Evolutionary conservation across 73 alveolate species (phyloP).

Genomic region (Paramecium biaurelia): DNA sequence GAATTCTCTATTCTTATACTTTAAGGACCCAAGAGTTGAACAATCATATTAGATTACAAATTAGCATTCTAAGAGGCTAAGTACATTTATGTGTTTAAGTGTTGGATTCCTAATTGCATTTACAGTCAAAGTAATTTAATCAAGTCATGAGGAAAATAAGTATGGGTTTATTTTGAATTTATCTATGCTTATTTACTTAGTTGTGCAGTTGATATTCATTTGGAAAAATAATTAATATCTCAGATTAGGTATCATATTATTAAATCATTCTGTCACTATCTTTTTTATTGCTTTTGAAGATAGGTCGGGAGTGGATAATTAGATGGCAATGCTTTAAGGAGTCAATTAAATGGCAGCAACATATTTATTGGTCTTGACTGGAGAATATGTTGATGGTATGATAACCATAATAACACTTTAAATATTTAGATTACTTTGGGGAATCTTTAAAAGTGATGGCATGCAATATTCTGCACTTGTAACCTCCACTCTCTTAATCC

Average conservation of each 20-base stretch:
- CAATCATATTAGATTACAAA: not conserved
- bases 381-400: slow-evolving; percentile 23
- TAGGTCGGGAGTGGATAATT: not conserved
- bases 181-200: not conserved
- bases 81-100: not conserved
- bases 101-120: not conserved
- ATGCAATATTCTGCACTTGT: not conserved
- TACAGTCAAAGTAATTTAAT: not conserved
- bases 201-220: not conserved
- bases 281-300: slow-evolving; percentile 15
- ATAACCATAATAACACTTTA: not conserved
- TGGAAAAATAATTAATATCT: not conserved
- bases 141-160: not conserved
- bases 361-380: not conserved
- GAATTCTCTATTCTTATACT: not conserved
- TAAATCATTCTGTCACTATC: not conserved
- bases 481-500: not conserved
- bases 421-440: not conserved
- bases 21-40: not conserved
- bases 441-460: not conserved
- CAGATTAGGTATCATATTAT: not conserved
- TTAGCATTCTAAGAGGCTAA: not conserved
- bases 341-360: slow-evolving; percentile 3
- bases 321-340: not conserved
- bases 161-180: not conserved